These are phyloP conservation scores for Mycosarcoma maydis DNA, from an alignment of 1,284 basidiomycete species.

Conservation along the genomic window DNA sequence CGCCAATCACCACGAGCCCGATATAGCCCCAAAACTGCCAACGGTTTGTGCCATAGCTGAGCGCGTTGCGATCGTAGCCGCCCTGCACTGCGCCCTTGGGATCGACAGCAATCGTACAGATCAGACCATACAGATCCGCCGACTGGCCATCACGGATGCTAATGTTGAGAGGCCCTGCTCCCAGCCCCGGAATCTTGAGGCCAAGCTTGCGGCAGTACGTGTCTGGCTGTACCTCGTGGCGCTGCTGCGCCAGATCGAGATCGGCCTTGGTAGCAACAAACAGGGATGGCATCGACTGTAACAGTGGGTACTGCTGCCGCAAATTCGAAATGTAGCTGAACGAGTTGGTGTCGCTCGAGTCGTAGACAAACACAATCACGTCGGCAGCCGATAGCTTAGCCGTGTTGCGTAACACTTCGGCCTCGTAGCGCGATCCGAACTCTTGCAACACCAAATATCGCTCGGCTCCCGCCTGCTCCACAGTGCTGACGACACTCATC, in stretches of 20 bases:
- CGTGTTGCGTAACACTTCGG: constrained; percentile 84
- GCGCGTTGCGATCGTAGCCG: constrained; percentile 42
- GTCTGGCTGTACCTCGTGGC: constrained; percentile 98
- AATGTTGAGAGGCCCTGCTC: constrained; percentile 60
- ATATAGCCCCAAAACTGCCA: constrained; percentile 49
- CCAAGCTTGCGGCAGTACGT: constrained; percentile 74
- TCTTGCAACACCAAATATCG: constrained; percentile 95
- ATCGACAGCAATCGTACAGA: constrained; percentile 77
- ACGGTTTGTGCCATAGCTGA: constrained; percentile 40
- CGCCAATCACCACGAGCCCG: constrained; percentile 39
- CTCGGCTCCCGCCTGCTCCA: constrained; percentile 92
- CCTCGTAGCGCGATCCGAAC: constrained; percentile 84
- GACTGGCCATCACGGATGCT: constrained; percentile 80
- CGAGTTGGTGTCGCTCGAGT: constrained; percentile 97
- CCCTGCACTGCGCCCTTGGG: constrained; percentile 59
- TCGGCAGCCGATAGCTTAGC: constrained; percentile 92
- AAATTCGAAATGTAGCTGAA: constrained; percentile 98
- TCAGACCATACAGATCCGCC: constrained; percentile 87
- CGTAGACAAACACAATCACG: constrained; percentile 93
- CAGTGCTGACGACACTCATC: constrained; percentile 90
- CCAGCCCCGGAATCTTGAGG: constrained; percentile 57
- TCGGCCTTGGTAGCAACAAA: constrained; percentile 99
- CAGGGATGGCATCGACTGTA: constrained; percentile 87
- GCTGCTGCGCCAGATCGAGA: constrained; percentile 81
- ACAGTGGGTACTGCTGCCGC: constrained; percentile 86